Evolutionary conservation across 225 moss, liverwort and hornwort genomes (phyloP).

Genomic region (Pseudisothecium myosuroides): DNA sequence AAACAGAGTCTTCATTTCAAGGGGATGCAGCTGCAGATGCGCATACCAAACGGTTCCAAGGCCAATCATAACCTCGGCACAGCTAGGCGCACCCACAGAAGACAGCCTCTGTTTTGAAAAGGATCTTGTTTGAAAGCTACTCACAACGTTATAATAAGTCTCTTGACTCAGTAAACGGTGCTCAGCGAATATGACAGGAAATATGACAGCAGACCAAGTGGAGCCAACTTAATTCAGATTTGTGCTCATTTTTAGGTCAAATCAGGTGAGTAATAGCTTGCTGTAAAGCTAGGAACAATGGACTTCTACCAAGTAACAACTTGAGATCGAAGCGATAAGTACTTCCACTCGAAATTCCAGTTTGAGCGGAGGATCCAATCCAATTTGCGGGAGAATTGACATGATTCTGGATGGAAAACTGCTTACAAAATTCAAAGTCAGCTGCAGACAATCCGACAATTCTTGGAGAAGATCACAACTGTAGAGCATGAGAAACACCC

Average conservation of each 20-base stretch:
- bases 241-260: not conserved
- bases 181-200: not conserved
- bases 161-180: not conserved
- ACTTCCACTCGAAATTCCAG: not conserved
- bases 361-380: not conserved
- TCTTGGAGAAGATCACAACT: not conserved
- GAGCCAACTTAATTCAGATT: no score
- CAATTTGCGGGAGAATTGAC: not conserved
- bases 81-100: no score
- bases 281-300: not conserved
- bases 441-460: not conserved
- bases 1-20: not conserved
- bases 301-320: not conserved
- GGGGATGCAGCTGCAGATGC: no score
- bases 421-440: not conserved
- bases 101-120: not conserved
- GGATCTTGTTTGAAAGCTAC: not conserved
- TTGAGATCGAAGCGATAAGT: not conserved
- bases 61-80: no score
- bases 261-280: not conserved
- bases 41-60: no score
- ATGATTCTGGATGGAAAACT: not conserved
- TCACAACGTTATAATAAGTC: not conserved
- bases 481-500: not conserved
- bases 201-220: not conserved